phyloP scores from a whole-genome alignment of 225 moss, liverwort and hornwort genomes.

The Rhytidiadelphus loreus region DNA sequence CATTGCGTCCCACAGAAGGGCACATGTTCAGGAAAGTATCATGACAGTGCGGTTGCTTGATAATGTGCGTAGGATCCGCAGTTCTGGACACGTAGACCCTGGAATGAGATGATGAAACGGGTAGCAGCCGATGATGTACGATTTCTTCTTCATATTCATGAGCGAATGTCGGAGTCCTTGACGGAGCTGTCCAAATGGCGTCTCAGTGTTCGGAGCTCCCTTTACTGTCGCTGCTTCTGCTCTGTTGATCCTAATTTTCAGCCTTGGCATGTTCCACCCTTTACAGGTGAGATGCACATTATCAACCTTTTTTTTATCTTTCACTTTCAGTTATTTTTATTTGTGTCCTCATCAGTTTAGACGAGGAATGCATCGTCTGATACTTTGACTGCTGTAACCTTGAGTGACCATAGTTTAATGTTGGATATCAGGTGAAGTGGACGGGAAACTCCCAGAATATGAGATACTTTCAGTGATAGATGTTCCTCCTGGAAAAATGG shows the following conservation, averaged over 20 bases:
- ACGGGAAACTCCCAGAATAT: slow-evolving; percentile 31
- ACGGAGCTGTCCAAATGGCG: slow-evolving; percentile 61
- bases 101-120: slow-evolving; percentile 93
- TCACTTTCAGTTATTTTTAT: neutral
- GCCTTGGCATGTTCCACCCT: slow-evolving; percentile 43
- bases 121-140: slow-evolving; percentile 95
- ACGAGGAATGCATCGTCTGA: neutral
- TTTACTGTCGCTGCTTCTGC: slow-evolving; percentile 91
- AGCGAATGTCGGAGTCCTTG: slow-evolving; percentile 56
- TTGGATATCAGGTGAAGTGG: slow-evolving; percentile 27
- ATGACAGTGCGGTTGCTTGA: neutral
- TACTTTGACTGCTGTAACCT: neutral
- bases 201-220: slow-evolving; percentile 72
- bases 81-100: slow-evolving; percentile 94
- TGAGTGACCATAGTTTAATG: neutral
- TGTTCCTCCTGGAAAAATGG: slow-evolving; percentile 74
- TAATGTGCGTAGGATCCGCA: slow-evolving; percentile 69
- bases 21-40: neutral
- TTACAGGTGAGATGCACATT: slow-evolving; percentile 35
- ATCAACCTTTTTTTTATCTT: neutral
- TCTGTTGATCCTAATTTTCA: slow-evolving; percentile 45
- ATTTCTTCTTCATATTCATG: slow-evolving; percentile 78
- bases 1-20: neutral
- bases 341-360: neutral
- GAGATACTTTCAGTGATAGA: slow-evolving; percentile 78